A percentile compares a stretch with the other conserved stretches of the same genome.
Evolutionary conservation across 257 asterid genomes (phyloP).

Genomic region (Coffea canephora): DNA sequence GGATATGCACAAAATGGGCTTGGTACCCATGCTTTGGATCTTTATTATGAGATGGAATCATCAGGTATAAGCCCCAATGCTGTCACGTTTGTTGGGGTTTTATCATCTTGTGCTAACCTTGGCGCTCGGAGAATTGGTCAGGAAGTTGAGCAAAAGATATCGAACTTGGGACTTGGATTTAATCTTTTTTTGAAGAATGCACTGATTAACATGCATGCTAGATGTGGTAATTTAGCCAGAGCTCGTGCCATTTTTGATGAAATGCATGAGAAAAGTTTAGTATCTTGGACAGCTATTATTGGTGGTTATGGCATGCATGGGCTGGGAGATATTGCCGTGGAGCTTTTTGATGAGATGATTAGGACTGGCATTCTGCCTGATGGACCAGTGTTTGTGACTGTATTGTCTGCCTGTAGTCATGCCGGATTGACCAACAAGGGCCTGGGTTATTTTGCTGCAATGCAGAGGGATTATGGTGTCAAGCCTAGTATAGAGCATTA

Average conservation of each 20-base stretch:
- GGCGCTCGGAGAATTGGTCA: constrained; percentile 63
- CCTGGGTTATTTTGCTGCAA: constrained; percentile 54
- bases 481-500: constrained; percentile 68
- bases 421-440: constrained; percentile 77
- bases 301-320: constrained; percentile 92
- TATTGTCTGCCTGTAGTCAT: constrained; percentile 83
- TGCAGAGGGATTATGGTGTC: constrained; percentile 53
- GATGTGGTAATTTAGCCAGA: constrained; percentile 73
- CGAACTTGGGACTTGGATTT: constrained; percentile 32
- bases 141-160: constrained; percentile 58
- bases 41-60: constrained; percentile 60
- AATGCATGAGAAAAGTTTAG: constrained; percentile 60
- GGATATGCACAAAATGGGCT: constrained; percentile 88
- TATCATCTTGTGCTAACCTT: constrained; percentile 85
- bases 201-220: constrained; percentile 75
- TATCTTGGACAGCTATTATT: constrained; percentile 90
- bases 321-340: constrained; percentile 58
- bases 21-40: constrained; percentile 57
- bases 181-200: constrained; percentile 71
- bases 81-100: constrained; percentile 74
- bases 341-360: constrained; percentile 77
- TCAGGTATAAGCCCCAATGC: constrained; percentile 58
- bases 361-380: constrained; percentile 55
- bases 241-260: constrained; percentile 65
- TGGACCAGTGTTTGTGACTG: constrained; percentile 62